Percentiles rank a stretch among this genome's conserved stretches.
Conservation (phyloP, 768 basidiomycete species). For the Lentinula boryana region DNA sequence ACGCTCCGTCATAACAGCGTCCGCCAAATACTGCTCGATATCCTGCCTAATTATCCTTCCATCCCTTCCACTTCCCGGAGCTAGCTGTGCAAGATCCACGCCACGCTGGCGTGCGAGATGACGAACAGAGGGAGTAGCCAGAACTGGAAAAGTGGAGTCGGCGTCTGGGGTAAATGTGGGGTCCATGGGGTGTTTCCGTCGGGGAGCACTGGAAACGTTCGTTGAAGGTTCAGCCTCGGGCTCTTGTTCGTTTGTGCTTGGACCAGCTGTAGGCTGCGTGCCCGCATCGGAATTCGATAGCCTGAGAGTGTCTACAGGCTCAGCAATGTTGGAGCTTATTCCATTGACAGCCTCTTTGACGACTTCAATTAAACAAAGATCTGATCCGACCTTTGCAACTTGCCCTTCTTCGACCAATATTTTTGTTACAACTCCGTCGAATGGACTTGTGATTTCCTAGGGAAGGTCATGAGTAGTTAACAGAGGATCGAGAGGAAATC, state of each 20-base stretch:
- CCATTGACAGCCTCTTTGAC: conserved; percentile 44
- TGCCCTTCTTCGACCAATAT: conserved; percentile 76
- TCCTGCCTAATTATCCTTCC: conserved; percentile 75
- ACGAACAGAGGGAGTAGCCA: conserved; percentile 74
- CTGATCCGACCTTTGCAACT: conserved; percentile 76
- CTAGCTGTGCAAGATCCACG: conserved; percentile 52
- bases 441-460: conserved; percentile 79
- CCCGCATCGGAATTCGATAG: not conserved
- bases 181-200: conserved; percentile 56
- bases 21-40: conserved; percentile 53
- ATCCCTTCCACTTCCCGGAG: conserved; percentile 65
- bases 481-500: conserved; percentile 50
- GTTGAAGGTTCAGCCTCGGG: not conserved
- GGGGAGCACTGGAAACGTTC: conserved; percentile 2
- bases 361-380: conserved; percentile 77
- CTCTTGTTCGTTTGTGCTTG: not conserved
- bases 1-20: conserved; percentile 10
- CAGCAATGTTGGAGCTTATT: conserved; percentile 13
- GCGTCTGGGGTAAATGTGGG: conserved; percentile 11
- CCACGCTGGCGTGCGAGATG: conserved; percentile 65
- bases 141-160: conserved; percentile 27
- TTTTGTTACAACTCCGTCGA: conserved; percentile 67
- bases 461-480: conserved; percentile 83
- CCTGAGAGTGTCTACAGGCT: conserved; percentile 11
- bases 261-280: too few relatives aligned